A percentile compares a stretch with the other conserved stretches of the same genome.
Evolutionary conservation across 2,329 filamentous ascomycete genomes (phyloP).

Genomic region (Talaromyces sp.): DNA sequence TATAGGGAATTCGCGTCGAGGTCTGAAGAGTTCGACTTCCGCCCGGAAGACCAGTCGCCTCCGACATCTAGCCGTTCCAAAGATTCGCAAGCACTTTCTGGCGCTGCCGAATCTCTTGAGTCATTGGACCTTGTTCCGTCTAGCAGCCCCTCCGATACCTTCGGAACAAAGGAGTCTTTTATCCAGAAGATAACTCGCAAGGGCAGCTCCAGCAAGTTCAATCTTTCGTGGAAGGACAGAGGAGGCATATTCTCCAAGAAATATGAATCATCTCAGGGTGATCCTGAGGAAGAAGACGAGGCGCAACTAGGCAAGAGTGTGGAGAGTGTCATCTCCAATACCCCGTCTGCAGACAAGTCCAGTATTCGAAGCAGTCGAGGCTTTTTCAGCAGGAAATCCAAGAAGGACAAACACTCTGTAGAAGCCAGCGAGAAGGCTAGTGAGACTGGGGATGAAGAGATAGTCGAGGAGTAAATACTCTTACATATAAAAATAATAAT

Average conservation of each 20-base stretch:
- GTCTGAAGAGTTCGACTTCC: constrained; percentile 28
- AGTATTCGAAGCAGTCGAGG: constrained; percentile 42
- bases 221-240: constrained; percentile 50
- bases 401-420: constrained; percentile 41
- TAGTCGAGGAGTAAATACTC: constrained; percentile 20
- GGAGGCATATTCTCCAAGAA: constrained; percentile 47
- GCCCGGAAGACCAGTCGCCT: constrained; percentile 40
- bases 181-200: constrained; percentile 52
- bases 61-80: constrained; percentile 44
- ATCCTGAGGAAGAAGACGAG: constrained; percentile 46
- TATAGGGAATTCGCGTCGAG: constrained; percentile 19
- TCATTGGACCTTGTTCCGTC: constrained; percentile 47
- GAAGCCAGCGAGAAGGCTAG: constrained; percentile 44
- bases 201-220: constrained; percentile 50
- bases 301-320: constrained; percentile 43
- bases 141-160: constrained; percentile 39
- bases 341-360: constrained; percentile 41
- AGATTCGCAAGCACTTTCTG: constrained; percentile 44
- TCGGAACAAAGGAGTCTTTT: constrained; percentile 46
- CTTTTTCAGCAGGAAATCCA: constrained; percentile 48
- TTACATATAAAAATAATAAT: neutral
- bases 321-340: constrained; percentile 41
- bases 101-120: constrained; percentile 47
- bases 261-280: constrained; percentile 41
- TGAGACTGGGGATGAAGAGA: constrained; percentile 43